Evolutionary conservation across 345 rosid species (phyloP), one percentile per base, ranked within the genome.

Genomic region (Combretum micranthum): DNA sequence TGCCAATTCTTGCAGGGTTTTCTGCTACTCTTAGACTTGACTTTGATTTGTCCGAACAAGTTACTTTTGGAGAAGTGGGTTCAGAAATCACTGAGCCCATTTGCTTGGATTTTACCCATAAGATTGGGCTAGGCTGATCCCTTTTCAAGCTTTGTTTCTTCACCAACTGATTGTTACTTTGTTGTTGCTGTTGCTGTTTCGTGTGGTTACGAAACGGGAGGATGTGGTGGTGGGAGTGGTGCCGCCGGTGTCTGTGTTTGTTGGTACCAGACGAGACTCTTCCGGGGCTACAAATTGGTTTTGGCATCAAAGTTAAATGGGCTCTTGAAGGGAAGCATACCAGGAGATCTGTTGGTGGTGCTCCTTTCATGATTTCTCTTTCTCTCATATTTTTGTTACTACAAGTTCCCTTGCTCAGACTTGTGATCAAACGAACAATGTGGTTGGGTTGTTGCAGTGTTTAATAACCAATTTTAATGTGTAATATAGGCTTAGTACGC

Each of bases 1-100:
- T 85, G 88, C 95, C 86, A 87, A 56, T 72, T 21, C 64, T 43
- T 42, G 46, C 56, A 22, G 9, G 8, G 12, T 15, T 25, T 47
- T 0, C 14, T 1, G 26, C 49, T 12, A 13, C 19, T 42, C 43
- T 26, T 42, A 11, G 48, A 22, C 25, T 51, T 14, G 3, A 61
- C 60, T 63, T 72, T 64, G 67, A 66, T 68, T 72, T 71, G 13
- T 71, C 76, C 14, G 69, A 72, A 42, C 76, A 72, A 2, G 72
- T 72, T 2, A 72, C 76, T 20, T 72, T 67, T 2, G 76, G 76
- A 15, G 76, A 72, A 9, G 72, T 72, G 14, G 76, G 76, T 14
- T 72, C 76, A 9, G 61, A 21, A 9, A 57, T 47, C 23, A 51
- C 70, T 1, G 60, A 20, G 12, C 64, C 69, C 64, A 66, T 55